phyloP scores from a whole-genome alignment of 192 early-diverging fungal genomes.

The Chytriomyces sp. region DNA sequence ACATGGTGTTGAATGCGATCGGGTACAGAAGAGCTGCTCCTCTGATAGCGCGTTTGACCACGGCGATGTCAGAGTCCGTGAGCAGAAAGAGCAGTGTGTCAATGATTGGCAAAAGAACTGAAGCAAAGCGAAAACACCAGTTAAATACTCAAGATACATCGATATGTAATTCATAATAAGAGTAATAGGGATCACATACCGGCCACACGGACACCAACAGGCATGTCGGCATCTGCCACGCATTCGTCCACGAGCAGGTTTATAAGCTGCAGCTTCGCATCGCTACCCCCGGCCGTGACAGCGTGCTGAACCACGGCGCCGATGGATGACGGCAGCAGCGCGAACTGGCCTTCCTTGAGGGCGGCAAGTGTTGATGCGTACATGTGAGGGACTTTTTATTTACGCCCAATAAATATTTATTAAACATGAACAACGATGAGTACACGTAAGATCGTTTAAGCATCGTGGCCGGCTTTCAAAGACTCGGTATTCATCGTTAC shows the following conservation, averaged over 20 bases:
- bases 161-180: neutral
- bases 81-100: conserved; percentile 28
- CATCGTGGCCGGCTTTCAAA: too few species aligned
- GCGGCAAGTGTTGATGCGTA: neutral
- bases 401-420: too few species aligned
- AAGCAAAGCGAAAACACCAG: too few species aligned
- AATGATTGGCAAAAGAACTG: conserved; percentile 20
- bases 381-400: too few species aligned
- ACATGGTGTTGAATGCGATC: conserved; percentile 23
- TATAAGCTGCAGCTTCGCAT: conserved; percentile 5
- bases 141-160: neutral
- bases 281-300: neutral
- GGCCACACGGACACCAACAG: conserved; percentile 11
- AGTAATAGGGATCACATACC: conserved; percentile 1
- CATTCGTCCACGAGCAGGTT: conserved; percentile 16
- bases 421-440: too few species aligned
- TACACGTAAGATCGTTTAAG: too few species aligned
- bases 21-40: neutral
- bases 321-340: conserved; percentile 19
- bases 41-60: conserved; percentile 10
- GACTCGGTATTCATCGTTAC: too few species aligned
- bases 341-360: conserved; percentile 1
- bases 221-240: conserved; percentile 3
- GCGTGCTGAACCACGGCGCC: conserved; percentile 31
- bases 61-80: neutral